Conservation (phyloP, 495 filamentous ascomycete genomes). For the Podospora tetraspora region DNA sequence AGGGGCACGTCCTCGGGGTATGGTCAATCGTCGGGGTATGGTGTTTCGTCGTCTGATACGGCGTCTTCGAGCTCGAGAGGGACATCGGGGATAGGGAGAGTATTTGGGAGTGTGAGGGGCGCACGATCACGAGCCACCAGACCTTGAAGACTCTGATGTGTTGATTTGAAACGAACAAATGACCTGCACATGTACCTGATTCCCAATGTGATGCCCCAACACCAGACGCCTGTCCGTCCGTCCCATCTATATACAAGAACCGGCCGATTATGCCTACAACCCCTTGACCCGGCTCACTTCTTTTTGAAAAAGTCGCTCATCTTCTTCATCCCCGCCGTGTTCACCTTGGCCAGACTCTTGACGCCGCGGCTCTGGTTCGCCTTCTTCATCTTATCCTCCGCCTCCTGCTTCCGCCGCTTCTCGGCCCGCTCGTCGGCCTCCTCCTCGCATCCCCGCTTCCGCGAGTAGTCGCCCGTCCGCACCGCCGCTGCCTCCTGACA, state of each 20-base stretch:
- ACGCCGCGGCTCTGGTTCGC: conserved; percentile 66
- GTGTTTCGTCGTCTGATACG: conserved; percentile 20
- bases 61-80: conserved; percentile 30
- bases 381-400: conserved; percentile 59
- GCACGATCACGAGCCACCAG: conserved; percentile 9
- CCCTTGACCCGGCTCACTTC: conserved; percentile 30
- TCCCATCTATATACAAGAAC: background rate
- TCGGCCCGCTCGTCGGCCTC: conserved; percentile 74
- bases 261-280: background rate
- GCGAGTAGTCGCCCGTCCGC: conserved; percentile 65
- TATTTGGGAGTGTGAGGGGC: conserved; percentile 24
- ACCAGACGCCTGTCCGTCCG: background rate
- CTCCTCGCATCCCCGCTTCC: conserved; percentile 65
- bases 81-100: conserved; percentile 39
- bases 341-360: conserved; percentile 77
- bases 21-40: background rate
- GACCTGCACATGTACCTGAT: background rate
- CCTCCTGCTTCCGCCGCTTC: conserved; percentile 65
- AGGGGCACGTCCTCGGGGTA: conserved; percentile 25
- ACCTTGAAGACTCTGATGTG: background rate
- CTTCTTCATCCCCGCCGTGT: conserved; percentile 92
- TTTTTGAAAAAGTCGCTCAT: conserved; percentile 92
- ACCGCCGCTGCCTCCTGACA: conserved; percentile 63
- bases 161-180: background rate
- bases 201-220: background rate